Evolutionary conservation across 202 grass and related monocot species (phyloP), one percentile per base, ranked within the genome.

Genomic region (Schoenoplectus tabernaemontani): DNA sequence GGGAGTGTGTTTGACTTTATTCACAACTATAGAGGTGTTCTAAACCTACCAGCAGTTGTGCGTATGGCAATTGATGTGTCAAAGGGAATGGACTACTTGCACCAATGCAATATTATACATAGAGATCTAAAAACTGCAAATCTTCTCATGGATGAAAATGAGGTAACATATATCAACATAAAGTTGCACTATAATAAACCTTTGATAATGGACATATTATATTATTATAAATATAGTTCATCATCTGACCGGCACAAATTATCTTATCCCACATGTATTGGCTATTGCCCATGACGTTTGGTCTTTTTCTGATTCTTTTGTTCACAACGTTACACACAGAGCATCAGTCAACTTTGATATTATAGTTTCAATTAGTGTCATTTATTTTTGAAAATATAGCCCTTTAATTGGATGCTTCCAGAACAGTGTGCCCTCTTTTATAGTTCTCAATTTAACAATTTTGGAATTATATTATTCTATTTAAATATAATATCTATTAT

Each of bases 21-120:
- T 83, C 89, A 96, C 77, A 96, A 89, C 67, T 81, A 69, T 53
- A 54, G 83, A 82, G 86, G 86, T 73, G 86, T 56, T 82, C 90
- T 96, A 65, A 60, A 90, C 60, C 80, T 96, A 9, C 57, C 51
- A 22, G 88, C 82, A 51, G 84, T 96, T 37, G 65, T 96, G 76
- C 89, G 84, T 83, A 82, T 96, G 53, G 89, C 93, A 54, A 87
- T 87, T 82, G 93, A 96, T 54, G 84, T 90, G 43, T 92, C 89
- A 76, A 96, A 96, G 86, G 93, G 93, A 83, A 96, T 96, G 93
- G 86, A 87, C 71, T 96, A 96, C 72, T 88, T 96, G 80, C 93
- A 96, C 87, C 85, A 96, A 22, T 92, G 88, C 61, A 90, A 92
- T 37, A 96, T 92, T 62, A 86, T 96, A 53, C 93, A 96, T 57